phyloP scores from a whole-genome alignment of 2,329 filamentous ascomycete genomes.

The Penicillium sp. region DNA sequence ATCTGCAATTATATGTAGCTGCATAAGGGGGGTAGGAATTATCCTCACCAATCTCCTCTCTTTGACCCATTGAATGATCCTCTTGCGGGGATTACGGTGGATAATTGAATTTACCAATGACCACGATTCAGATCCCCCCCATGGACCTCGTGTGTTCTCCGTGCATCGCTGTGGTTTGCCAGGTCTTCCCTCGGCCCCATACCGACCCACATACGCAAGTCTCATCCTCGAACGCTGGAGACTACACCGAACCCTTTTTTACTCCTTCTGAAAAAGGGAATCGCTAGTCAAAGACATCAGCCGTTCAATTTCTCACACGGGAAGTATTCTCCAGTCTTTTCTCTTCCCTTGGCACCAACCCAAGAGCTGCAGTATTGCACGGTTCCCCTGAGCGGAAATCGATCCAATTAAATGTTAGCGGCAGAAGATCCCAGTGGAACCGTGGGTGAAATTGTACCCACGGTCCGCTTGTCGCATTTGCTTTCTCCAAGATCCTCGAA shows the following conservation, averaged over 20 bases:
- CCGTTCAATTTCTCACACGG: not conserved
- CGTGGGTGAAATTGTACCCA: constrained; percentile 3
- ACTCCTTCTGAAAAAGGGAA: not conserved
- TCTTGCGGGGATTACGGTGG: not conserved
- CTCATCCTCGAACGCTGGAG: constrained; percentile 2
- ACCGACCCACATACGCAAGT: constrained; percentile 3
- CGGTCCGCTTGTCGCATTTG: not conserved
- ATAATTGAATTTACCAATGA: constrained; percentile 3
- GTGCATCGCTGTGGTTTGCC: constrained; percentile 14
- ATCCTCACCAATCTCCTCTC: not conserved
- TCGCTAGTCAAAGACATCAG: not conserved
- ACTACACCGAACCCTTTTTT: not conserved
- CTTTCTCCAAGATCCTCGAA: not conserved
- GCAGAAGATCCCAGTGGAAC: constrained; percentile 16
- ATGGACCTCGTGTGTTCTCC: constrained; percentile 11
- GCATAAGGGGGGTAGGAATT: not conserved
- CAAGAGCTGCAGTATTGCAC: not conserved
- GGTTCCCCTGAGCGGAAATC: constrained; percentile 12
- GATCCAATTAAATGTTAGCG: constrained; percentile 10
- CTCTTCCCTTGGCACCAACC: not conserved
- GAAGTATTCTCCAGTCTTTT: not conserved
- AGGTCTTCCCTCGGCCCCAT: constrained; percentile 1
- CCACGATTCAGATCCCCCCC: constrained; percentile 3
- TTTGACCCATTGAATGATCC: not conserved
- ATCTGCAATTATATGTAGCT: not conserved